Conservation (phyloP, 345 rosid genomes). For the Boechera divaricarpa region DNA sequence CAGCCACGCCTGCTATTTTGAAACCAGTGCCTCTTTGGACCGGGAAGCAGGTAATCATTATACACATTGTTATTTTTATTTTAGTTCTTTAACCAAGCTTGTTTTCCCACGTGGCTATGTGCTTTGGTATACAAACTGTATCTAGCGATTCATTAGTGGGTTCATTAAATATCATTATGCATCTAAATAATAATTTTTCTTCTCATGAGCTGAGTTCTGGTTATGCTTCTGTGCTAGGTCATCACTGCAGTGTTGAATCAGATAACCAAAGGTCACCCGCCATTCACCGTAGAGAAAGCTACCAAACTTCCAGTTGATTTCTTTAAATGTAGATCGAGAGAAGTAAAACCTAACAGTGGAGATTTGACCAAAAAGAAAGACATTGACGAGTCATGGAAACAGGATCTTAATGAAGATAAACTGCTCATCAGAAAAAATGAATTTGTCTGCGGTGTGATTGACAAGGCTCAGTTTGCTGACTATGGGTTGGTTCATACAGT, state of each 20-base stretch:
- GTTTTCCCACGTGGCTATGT: constrained; percentile 19
- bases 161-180: constrained; percentile 11
- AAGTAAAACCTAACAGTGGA: constrained; percentile 30
- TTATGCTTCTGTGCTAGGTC: constrained; percentile 53
- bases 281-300: constrained; percentile 80
- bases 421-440: constrained; percentile 68
- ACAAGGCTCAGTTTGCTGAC: constrained; percentile 98
- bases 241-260: constrained; percentile 69
- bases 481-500: constrained; percentile 95
- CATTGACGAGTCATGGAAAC: constrained; percentile 39
- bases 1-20: constrained; percentile 68
- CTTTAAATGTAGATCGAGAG: constrained; percentile 58
- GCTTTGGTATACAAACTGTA: constrained; percentile 25
- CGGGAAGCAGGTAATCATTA: constrained; percentile 85
- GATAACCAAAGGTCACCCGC: constrained; percentile 74
- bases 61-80: background rate
- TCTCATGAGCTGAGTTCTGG: constrained; percentile 29
- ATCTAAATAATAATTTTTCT: background rate
- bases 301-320: constrained; percentile 78
- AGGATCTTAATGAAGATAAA: constrained; percentile 69
- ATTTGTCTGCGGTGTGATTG: constrained; percentile 88
- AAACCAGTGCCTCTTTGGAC: constrained; percentile 96
- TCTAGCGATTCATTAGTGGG: constrained; percentile 2
- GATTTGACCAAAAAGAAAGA: constrained; percentile 34
- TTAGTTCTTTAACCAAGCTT: constrained; percentile 19